These are phyloP conservation scores for Cichorium intybus DNA, from an alignment of 140 eudicot species.

Conservation along the genomic window DNA sequence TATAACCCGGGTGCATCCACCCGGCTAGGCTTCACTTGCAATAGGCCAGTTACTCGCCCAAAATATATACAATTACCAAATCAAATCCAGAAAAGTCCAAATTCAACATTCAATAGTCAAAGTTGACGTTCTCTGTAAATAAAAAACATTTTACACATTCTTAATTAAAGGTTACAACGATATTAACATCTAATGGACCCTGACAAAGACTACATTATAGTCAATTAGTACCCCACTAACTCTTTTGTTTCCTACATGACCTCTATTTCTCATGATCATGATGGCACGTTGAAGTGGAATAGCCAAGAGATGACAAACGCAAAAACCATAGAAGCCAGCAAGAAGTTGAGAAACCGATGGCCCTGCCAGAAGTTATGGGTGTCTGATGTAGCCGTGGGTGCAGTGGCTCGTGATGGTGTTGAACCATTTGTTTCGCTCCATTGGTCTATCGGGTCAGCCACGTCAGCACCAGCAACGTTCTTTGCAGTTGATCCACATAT, in stretches of 20 bases:
- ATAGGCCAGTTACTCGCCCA: too few relatives aligned
- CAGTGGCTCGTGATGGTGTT: slow-evolving; percentile 30
- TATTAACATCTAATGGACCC: slow-evolving; percentile 2
- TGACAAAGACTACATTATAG: not conserved
- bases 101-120: not conserved
- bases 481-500: slow-evolving; percentile 76
- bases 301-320: slow-evolving; percentile 87
- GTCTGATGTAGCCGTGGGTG: slow-evolving; percentile 30
- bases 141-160: not conserved
- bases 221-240: not conserved
- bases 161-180: not conserved
- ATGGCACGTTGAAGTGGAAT: slow-evolving; percentile 73
- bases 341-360: slow-evolving; percentile 75
- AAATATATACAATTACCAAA: not conserved
- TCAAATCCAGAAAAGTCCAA: not conserved
- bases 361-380: slow-evolving; percentile 70
- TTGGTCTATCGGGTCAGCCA: slow-evolving; percentile 42
- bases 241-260: not conserved
- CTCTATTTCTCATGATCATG: slow-evolving; percentile 22
- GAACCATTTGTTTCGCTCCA: slow-evolving; percentile 54
- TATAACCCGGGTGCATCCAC: too few relatives aligned
- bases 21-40: too few relatives aligned
- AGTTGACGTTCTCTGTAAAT: not conserved
- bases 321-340: slow-evolving; percentile 81
- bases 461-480: slow-evolving; percentile 61